phyloP scores from a whole-genome alignment of 2,329 filamentous ascomycete species.

The Stachybotrys chlorohalonatus region DNA sequence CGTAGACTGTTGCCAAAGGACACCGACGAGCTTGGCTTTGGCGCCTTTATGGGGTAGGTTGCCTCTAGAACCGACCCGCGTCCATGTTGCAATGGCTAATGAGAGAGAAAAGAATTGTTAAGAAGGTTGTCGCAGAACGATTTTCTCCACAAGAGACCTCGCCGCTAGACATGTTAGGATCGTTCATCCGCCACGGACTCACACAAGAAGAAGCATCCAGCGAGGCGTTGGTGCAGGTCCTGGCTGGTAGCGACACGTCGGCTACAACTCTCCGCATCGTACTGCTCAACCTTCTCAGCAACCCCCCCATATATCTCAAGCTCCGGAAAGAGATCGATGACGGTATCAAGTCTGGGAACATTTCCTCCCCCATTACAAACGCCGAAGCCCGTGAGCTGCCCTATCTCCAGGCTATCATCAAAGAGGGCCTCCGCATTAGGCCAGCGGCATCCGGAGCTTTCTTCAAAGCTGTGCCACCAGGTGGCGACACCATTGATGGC shows the following conservation, averaged over 20 bases:
- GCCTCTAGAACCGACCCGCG: not conserved
- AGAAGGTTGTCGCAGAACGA: not conserved
- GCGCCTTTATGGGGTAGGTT: not conserved
- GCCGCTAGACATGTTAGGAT: conserved; percentile 11
- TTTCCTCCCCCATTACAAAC: conserved; percentile 20
- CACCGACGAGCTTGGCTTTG: conserved; percentile 7
- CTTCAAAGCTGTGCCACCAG: conserved; percentile 11
- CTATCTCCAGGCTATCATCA: conserved; percentile 35
- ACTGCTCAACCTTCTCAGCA: conserved; percentile 37
- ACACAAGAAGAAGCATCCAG: conserved; percentile 16
- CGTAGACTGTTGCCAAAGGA: conserved; percentile 12
- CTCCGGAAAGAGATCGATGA: conserved; percentile 23
- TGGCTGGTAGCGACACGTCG: conserved; percentile 23
- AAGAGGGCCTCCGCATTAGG: conserved; percentile 27
- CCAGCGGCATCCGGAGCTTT: conserved; percentile 17
- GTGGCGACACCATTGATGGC: conserved; percentile 12
- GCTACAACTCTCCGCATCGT: conserved; percentile 40
- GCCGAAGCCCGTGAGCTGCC: conserved; percentile 26
- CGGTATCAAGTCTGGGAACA: conserved; percentile 6
- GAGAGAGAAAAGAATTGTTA: not conserved
- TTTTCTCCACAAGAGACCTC: not conserved
- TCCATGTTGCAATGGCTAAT: not conserved
- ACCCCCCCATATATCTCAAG: conserved; percentile 31
- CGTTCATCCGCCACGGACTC: conserved; percentile 21
- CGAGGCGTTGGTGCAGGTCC: conserved; percentile 17